Percentiles rank a stretch among this genome's conserved stretches.
Conservation (phyloP, 495 filamentous ascomycete genomes). For the Amphirosellinia nigrospora region DNA sequence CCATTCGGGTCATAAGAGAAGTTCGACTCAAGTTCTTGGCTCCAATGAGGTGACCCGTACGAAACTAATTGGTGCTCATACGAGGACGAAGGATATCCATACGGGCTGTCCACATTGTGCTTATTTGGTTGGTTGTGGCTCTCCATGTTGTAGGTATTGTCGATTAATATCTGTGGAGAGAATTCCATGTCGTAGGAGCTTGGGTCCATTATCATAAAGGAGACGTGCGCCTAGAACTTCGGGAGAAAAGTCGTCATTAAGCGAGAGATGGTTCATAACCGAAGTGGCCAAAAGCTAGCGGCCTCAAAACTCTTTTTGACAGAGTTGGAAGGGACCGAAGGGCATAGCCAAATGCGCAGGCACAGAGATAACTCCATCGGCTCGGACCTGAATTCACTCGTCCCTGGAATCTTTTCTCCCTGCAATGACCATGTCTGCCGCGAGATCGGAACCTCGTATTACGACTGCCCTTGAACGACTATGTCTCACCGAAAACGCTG, state of each 20-base stretch:
- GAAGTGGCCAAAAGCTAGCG: neutral
- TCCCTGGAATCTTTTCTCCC: neutral
- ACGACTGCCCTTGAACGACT: neutral
- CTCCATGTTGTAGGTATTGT: neutral
- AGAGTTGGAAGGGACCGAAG: slow-evolving; percentile 1
- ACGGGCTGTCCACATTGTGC: neutral
- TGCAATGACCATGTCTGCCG: neutral
- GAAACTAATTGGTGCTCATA: neutral
- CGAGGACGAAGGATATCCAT: neutral
- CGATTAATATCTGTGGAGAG: neutral
- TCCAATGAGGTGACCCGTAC: neutral
- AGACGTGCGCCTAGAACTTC: too few relatives aligned
- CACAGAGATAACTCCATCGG: neutral
- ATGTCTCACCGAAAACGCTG: neutral
- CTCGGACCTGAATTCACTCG: too few relatives aligned
- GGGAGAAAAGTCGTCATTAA: neutral
- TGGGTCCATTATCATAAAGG: neutral
- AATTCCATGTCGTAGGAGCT: neutral
- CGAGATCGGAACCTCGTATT: neutral
- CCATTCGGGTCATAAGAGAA: neutral
- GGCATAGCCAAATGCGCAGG: neutral
- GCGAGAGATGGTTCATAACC: neutral
- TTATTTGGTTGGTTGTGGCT: neutral
- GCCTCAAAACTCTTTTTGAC: neutral
- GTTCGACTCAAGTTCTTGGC: neutral